Conservation (phyloP, 1,284 basidiomycete species). For the Ganoderma meredithae region DNA sequence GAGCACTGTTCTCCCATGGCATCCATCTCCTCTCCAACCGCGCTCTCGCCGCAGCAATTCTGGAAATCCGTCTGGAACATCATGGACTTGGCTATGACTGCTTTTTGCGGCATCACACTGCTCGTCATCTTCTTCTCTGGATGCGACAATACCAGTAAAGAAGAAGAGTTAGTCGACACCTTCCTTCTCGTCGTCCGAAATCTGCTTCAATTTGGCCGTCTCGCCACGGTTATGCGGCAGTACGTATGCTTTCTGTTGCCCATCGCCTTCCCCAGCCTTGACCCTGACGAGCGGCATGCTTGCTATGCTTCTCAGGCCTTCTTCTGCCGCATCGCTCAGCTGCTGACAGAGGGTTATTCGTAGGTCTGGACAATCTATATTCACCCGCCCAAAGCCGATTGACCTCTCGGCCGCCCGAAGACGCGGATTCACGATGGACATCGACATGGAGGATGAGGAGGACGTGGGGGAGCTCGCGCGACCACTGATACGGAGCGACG, state of each 20-base stretch:
- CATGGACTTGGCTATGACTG: constrained; percentile 84
- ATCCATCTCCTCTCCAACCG: background rate
- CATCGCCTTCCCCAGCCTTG: constrained; percentile 8
- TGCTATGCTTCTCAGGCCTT: constrained; percentile 9
- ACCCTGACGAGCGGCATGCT: background rate
- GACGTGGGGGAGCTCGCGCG: constrained; percentile 56
- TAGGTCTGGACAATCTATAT: constrained; percentile 94
- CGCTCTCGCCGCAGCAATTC: constrained; percentile 76
- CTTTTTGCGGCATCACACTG: constrained; percentile 88
- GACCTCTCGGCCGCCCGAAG: constrained; percentile 81
- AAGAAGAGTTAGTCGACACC: constrained; percentile 92
- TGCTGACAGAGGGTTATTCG: constrained; percentile 11
- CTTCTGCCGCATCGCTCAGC: background rate
- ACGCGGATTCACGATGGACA: constrained; percentile 74
- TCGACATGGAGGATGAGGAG: constrained; percentile 77
- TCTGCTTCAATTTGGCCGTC: constrained; percentile 87
- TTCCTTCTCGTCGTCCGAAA: constrained; percentile 90
- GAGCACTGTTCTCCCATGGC: constrained; percentile 39
- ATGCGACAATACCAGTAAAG: constrained; percentile 79
- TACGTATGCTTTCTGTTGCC: constrained; percentile 48
- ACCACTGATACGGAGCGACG: constrained; percentile 61
- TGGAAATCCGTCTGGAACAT: constrained; percentile 93
- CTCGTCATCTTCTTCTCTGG: constrained; percentile 85
- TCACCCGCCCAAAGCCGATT: constrained; percentile 90
- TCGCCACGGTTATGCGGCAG: constrained; percentile 92